phyloP scores from a whole-genome alignment of 768 basidiomycete genomes.

The Phlebiopsis flavidoalba region DNA sequence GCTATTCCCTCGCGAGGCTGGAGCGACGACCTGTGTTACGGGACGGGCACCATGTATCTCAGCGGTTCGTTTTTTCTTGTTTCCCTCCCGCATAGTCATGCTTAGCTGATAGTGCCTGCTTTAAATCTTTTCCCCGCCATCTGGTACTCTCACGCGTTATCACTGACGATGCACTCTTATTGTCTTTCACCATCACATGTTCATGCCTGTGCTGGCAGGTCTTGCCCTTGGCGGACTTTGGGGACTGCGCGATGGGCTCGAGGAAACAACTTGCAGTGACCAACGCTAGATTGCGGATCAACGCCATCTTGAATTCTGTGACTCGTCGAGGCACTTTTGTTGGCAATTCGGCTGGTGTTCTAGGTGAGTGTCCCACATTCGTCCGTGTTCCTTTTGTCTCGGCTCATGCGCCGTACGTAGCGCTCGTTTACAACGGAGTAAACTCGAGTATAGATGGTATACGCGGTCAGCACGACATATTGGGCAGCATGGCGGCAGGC shows the following conservation, averaged over 20 bases:
- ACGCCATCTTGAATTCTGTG: conserved; percentile 94
- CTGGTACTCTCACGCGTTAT: conserved; percentile 60
- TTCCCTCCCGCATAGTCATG: conserved; percentile 35
- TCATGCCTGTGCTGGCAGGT: conserved; percentile 66
- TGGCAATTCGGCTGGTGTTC: conserved; percentile 96
- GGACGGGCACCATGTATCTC: conserved; percentile 98
- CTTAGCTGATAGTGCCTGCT: conserved; percentile 21
- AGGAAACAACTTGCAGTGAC: conserved; percentile 81
- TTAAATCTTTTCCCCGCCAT: conserved; percentile 12
- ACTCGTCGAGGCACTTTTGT: conserved; percentile 96
- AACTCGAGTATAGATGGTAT: conserved; percentile 89
- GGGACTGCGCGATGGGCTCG: conserved; percentile 94
- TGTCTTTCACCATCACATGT: conserved; percentile 78
- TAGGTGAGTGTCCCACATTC: conserved; percentile 62
- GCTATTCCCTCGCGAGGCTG: conserved; percentile 95
- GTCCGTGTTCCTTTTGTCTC: conserved; percentile 30
- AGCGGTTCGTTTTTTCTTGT: conserved; percentile 83
- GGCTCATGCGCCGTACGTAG: conserved; percentile 44
- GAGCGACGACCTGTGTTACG: conserved; percentile 99
- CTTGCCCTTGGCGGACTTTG: conserved; percentile 92
- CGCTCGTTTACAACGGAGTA: conserved; percentile 92
- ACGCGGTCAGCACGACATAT: conserved; percentile 87
- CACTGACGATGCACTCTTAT: conserved; percentile 60
- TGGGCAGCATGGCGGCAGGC: conserved; percentile 90
- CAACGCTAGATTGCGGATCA: conserved; percentile 86